Percentiles rank a stretch among this genome's conserved stretches.
Evolutionary conservation across 2,329 filamentous ascomycete genomes (phyloP).

Genomic region (Trichocomaceae sp.): DNA sequence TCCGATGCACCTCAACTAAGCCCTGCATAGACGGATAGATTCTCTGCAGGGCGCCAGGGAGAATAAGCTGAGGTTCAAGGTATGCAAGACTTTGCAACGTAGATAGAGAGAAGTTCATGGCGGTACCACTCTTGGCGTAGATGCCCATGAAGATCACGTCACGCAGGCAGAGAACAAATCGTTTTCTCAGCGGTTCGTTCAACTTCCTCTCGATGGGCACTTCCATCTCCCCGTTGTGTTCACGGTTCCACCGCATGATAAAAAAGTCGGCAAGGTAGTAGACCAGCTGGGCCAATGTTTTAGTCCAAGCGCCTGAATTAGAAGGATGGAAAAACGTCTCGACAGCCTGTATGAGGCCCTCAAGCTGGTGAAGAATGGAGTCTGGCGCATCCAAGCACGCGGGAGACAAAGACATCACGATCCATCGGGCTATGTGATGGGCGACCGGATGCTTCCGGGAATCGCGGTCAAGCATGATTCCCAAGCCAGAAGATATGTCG

Average conservation of each 20-base stretch:
- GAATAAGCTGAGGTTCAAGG: conserved; percentile 81
- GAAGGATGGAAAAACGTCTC: conserved; percentile 99
- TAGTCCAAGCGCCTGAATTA: conserved; percentile 88
- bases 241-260: conserved; percentile 94
- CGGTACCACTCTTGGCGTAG: conserved; percentile 88
- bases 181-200: conserved; percentile 70
- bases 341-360: conserved; percentile 86
- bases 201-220: conserved; percentile 73
- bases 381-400: conserved; percentile 67
- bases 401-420: conserved; percentile 87
- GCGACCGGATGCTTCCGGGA: conserved; percentile 85
- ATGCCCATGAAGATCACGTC: conserved; percentile 98
- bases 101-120: conserved; percentile 85
- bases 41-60: conserved; percentile 86
- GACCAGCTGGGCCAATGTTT: conserved; percentile 78
- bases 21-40: conserved; percentile 98
- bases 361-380: conserved; percentile 76
- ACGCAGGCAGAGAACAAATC: conserved; percentile 81
- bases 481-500: conserved; percentile 76
- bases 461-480: conserved; percentile 82
- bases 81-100: conserved; percentile 84
- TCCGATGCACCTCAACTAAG: conserved; percentile 92
- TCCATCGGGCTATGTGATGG: conserved; percentile 88
- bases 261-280: conserved; percentile 94
- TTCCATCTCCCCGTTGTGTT: conserved; percentile 86